Conservation (phyloP, 2,329 filamentous ascomycete species). For the Colletotrichum limetticola region DNA sequence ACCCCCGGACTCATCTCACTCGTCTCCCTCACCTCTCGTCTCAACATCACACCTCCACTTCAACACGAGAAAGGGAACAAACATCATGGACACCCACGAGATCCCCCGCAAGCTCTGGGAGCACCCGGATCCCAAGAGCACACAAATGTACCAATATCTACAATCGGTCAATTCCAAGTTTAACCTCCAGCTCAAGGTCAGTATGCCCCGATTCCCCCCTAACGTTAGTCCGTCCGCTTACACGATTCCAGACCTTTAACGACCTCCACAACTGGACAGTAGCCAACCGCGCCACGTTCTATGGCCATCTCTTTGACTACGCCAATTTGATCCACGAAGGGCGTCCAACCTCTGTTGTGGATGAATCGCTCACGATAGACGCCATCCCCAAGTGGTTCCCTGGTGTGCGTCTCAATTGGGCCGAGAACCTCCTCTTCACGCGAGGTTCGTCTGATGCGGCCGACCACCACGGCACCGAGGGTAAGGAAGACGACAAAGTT, state of each 20-base stretch:
- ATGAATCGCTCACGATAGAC: constrained; percentile 77
- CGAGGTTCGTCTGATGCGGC: constrained; percentile 51
- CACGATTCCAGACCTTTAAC: constrained; percentile 65
- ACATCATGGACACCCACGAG: constrained; percentile 44
- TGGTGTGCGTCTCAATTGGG: constrained; percentile 79
- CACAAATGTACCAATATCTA: constrained; percentile 75
- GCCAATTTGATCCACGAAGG: constrained; percentile 73
- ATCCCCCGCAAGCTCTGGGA: constrained; percentile 75
- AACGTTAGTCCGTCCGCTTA: constrained; percentile 7
- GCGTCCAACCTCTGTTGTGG: constrained; percentile 68
- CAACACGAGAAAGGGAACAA: background rate
- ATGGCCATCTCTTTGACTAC: constrained; percentile 69
- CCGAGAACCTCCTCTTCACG: constrained; percentile 82
- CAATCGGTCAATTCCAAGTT: constrained; percentile 70
- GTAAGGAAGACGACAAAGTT: constrained; percentile 78
- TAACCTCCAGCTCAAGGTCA: constrained; percentile 64
- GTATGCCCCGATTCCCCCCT: constrained; percentile 41
- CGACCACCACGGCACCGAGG: constrained; percentile 58
- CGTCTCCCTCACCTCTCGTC: background rate
- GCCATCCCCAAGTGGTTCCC: constrained; percentile 81
- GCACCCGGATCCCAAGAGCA: constrained; percentile 69
- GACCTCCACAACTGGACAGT: constrained; percentile 79
- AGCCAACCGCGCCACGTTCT: constrained; percentile 71
- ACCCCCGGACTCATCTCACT: too few relatives aligned
- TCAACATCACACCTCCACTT: background rate